Percentiles rank a stretch among this genome's conserved stretches.
These are phyloP conservation scores for Plasmopara muralis DNA, from an alignment of 352 stramenopile species.

Conservation along the genomic window DNA sequence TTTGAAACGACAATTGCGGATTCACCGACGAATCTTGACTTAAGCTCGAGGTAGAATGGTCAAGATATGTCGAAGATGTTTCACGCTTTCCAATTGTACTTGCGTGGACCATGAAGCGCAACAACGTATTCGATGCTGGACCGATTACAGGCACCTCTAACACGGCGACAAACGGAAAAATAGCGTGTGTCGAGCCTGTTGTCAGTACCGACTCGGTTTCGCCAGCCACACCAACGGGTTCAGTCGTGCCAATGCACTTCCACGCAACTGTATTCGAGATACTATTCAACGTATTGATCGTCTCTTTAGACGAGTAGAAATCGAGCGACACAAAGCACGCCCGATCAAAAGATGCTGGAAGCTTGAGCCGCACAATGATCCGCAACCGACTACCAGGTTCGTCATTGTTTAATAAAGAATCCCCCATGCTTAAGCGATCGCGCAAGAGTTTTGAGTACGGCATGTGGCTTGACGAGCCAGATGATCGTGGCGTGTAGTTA, in stretches of 20 bases:
- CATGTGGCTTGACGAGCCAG: slow-evolving; percentile 69
- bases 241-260: slow-evolving; percentile 81
- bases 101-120: slow-evolving; percentile 83
- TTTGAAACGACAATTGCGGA: slow-evolving; percentile 64
- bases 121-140: slow-evolving; percentile 69
- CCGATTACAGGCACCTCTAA: slow-evolving; percentile 77
- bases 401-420: slow-evolving; percentile 73
- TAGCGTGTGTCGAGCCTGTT: slow-evolving; percentile 45
- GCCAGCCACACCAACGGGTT: slow-evolving; percentile 58
- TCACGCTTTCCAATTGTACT: slow-evolving; percentile 70
- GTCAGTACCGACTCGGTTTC: slow-evolving; percentile 61
- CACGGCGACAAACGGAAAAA: slow-evolving; percentile 83
- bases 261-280: slow-evolving; percentile 57
- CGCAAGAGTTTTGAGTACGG: slow-evolving; percentile 70
- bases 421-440: slow-evolving; percentile 65
- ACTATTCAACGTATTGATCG: slow-evolving; percentile 42
- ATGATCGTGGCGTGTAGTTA: slow-evolving; percentile 76
- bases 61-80: slow-evolving; percentile 36
- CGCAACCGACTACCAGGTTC: slow-evolving; percentile 77
- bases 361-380: slow-evolving; percentile 75
- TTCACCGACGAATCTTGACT: slow-evolving; percentile 36
- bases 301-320: slow-evolving; percentile 73
- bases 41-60: slow-evolving; percentile 33
- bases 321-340: slow-evolving; percentile 81
- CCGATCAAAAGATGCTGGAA: slow-evolving; percentile 67